Conservation (phyloP, 441 rosid genomes). For the Codiaeum variegatum region DNA sequence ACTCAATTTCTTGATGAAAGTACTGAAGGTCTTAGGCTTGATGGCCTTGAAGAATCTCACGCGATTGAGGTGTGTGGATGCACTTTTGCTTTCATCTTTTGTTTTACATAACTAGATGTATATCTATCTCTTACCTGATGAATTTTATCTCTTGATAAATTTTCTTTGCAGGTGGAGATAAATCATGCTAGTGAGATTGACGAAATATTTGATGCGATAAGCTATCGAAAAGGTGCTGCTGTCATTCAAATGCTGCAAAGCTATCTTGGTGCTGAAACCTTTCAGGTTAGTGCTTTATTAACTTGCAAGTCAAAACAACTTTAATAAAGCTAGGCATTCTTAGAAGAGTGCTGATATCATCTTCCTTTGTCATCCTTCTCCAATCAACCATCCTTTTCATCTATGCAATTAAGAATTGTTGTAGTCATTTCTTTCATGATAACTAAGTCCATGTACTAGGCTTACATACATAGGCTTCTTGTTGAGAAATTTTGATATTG, state of each 20-base stretch:
- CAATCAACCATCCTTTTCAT: neutral
- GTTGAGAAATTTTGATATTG: slow-evolving; percentile 2
- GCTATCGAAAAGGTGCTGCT: slow-evolving; percentile 91
- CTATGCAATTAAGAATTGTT: neutral
- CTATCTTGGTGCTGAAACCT: slow-evolving; percentile 84
- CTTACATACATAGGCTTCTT: neutral
- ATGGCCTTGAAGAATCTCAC: slow-evolving; percentile 93
- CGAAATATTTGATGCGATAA: slow-evolving; percentile 91
- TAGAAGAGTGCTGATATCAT: neutral
- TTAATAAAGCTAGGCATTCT: neutral
- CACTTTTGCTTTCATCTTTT: neutral
- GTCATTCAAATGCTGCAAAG: slow-evolving; percentile 94
- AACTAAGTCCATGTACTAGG: neutral
- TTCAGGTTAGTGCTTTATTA: slow-evolving; percentile 59
- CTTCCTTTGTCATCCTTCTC: neutral
- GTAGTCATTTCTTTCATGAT: neutral
- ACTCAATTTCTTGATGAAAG: slow-evolving; percentile 91
- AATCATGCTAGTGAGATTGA: slow-evolving; percentile 84
- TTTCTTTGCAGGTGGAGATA: slow-evolving; percentile 67
- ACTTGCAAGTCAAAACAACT: neutral
- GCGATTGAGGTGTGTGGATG: slow-evolving; percentile 77
- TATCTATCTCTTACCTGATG: slow-evolving; percentile 1
- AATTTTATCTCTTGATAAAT: slow-evolving; percentile 9
- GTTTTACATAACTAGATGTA: neutral
- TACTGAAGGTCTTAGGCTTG: slow-evolving; percentile 80